Percentiles rank a stretch among this genome's conserved stretches.
These are phyloP conservation scores for Sugiyamaella grinbergsii DNA, from an alignment of 1,139 yeast genomes.

Conservation along the genomic window DNA sequence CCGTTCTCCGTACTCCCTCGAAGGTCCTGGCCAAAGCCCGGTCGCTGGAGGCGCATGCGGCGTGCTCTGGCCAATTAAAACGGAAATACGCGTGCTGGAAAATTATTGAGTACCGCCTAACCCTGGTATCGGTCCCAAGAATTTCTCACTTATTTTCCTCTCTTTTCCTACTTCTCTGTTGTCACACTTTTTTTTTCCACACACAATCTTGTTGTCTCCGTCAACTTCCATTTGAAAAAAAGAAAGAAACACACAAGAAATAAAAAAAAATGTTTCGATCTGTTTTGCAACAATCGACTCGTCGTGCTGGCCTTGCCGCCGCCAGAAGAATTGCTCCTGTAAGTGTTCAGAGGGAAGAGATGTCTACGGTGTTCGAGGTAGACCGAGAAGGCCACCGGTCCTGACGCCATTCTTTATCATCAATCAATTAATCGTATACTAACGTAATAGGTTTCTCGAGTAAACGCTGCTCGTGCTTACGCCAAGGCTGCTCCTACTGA, in stretches of 20 bases:
- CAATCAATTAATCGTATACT: not conserved
- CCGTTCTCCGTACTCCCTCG: too few species aligned
- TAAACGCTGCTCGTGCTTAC: slow-evolving; percentile 55
- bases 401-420: not conserved
- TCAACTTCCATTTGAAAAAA: slow-evolving; percentile 19
- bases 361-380: slow-evolving; percentile 5
- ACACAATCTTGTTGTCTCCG: slow-evolving; percentile 26
- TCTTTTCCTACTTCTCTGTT: not conserved
- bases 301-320: slow-evolving; percentile 44
- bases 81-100: slow-evolving; percentile 5
- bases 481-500: slow-evolving; percentile 99
- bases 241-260: slow-evolving; percentile 19
- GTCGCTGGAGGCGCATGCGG: not conserved
- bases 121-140: slow-evolving; percentile 13
- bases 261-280: slow-evolving; percentile 45
- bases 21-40: not conserved
- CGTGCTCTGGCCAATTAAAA: slow-evolving; percentile 5
- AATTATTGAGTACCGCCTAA: slow-evolving; percentile 5
- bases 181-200: slow-evolving; percentile 18
- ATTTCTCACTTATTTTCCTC: slow-evolving; percentile 14
- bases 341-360: slow-evolving; percentile 25
- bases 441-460: slow-evolving; percentile 16
- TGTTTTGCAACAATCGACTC: slow-evolving; percentile 47
- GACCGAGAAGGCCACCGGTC: too few species aligned
- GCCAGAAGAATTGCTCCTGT: slow-evolving; percentile 43